Base-by-base conservation (phyloP, 306 rosid genomes). In the Dryas drummondii region DNA sequence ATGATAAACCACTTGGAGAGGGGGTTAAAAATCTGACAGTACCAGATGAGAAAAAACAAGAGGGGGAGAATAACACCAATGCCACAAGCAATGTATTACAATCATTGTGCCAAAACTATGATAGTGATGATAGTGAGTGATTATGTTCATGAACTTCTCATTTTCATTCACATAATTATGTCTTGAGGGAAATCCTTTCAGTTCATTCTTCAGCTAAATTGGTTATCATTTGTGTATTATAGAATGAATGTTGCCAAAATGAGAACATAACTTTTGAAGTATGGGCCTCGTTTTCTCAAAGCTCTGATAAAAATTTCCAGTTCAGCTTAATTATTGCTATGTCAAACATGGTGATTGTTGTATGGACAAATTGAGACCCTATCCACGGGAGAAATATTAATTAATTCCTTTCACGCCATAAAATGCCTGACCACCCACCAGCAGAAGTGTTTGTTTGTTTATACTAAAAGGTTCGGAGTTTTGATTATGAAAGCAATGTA, bases 71-170 rank as follows among this genome's bases (percentile, higher is more conserved):
- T 52, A 74, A 63, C 37, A 60, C 63, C 54, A 55, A n/a, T 7
- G 74, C 17, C 56, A 7, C 78, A 16, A 10, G 78, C 60, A 68
- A 41, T 54, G 90, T 75, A 17, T 80, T 88, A 0, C 83, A 71
- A 13, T 85, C 86, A 4, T 53, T 93, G 81, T 84, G 87, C 73
- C 91, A 90, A 84, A 76, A 66, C 78, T 88, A 84, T 47, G 88
- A 70, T 10, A 86, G 88, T 17, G 88, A 85, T 4, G 93, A 83
- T 9, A 70, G 66, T 44, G 44, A n/a, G 1, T 14, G 44, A 45
- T 42, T 45, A 61, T 46, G n/a, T 17, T 11, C 32, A 60, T 60
- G 4, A 5, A 12, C 66, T 26, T 4, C 41, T 11, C 60, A 60
- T 60, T 32, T 32, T 32, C 16, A 32, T 60, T 60, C 66, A 3